These are phyloP conservation scores for Strombidium stylifer DNA, from an alignment of 73 alveolate genomes.

Conservation along the genomic window DNA sequence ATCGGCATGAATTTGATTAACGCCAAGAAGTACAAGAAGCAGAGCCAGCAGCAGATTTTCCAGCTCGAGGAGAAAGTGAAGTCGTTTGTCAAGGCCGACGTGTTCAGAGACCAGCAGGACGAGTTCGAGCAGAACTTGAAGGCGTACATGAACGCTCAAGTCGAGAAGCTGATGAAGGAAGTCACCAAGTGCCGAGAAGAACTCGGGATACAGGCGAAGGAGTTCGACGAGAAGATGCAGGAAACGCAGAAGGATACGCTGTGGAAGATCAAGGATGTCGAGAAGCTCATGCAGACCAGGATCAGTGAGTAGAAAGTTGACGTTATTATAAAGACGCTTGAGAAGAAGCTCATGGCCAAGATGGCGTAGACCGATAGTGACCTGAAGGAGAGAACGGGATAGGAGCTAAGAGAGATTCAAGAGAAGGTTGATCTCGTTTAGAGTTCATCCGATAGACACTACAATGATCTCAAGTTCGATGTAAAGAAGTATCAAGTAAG, in stretches of 20 bases:
- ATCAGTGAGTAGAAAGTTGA: conserved; percentile 39
- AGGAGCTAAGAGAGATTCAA: conserved; percentile 21
- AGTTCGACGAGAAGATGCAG: conserved; percentile 24
- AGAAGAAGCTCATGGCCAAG: conserved; percentile 27
- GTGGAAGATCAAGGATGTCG: conserved; percentile 63
- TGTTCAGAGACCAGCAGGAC: conserved; percentile 27
- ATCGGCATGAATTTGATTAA: conserved; percentile 35
- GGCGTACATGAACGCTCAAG: conserved; percentile 3
- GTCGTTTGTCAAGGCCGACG: conserved; percentile 17
- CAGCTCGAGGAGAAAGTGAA: conserved; percentile 13
- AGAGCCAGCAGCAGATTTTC: too few relatives aligned
- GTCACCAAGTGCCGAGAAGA: conserved; percentile 5
- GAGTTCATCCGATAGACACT: conserved; percentile 1
- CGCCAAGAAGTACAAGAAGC: background rate
- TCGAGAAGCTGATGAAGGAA: conserved; percentile 17
- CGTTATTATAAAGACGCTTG: conserved; percentile 41
- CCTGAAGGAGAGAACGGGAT: conserved; percentile 26
- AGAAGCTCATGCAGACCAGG: conserved; percentile 23
- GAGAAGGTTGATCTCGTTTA: background rate
- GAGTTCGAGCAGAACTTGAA: background rate
- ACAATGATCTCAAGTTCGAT: conserved; percentile 18
- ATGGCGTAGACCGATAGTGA: conserved; percentile 5
- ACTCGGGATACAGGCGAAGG: background rate
- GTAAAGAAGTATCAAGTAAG: conserved; percentile 3
- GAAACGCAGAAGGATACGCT: conserved; percentile 34